Conservation (phyloP, 2,329 filamentous ascomycete genomes). For the Aspergillus jensenii region DNA sequence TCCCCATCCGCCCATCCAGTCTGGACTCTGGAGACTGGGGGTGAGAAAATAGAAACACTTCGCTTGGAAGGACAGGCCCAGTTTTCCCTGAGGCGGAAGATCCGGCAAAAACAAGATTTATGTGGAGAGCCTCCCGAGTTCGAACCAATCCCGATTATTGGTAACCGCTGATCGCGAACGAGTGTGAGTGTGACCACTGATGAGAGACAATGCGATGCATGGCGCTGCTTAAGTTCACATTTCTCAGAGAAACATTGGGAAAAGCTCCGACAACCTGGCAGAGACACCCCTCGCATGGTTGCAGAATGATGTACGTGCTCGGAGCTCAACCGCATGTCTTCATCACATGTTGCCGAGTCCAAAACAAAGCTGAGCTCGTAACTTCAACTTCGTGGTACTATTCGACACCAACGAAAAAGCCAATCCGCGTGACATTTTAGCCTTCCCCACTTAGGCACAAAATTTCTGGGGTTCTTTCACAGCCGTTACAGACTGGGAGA, state of each 20-base stretch:
- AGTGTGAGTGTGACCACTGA: slow-evolving; percentile 7
- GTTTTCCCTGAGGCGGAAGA: not conserved
- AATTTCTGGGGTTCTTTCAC: not conserved
- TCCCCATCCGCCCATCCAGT: not conserved
- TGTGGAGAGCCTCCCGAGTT: slow-evolving; percentile 11
- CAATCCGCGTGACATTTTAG: not conserved
- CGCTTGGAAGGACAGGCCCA: not conserved
- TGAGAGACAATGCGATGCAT: not conserved
- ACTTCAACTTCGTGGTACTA: not conserved
- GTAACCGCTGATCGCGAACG: slow-evolving; percentile 14
- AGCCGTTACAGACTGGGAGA: not conserved
- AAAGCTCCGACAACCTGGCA: not conserved
- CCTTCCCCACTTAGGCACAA: not conserved
- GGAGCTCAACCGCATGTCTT: not conserved
- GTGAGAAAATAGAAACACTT: not conserved
- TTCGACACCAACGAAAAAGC: not conserved
- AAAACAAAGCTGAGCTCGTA: not conserved
- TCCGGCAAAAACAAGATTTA: slow-evolving; percentile 14
- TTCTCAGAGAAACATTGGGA: not conserved
- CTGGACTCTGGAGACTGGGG: not conserved
- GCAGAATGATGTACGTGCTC: not conserved
- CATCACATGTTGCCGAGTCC: slow-evolving; percentile 21
- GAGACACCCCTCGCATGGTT: not conserved
- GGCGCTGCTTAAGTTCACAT: not conserved
- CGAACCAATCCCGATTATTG: slow-evolving; percentile 13